phyloP scores from a whole-genome alignment of 345 rosid species.

The Linum tenue region DNA sequence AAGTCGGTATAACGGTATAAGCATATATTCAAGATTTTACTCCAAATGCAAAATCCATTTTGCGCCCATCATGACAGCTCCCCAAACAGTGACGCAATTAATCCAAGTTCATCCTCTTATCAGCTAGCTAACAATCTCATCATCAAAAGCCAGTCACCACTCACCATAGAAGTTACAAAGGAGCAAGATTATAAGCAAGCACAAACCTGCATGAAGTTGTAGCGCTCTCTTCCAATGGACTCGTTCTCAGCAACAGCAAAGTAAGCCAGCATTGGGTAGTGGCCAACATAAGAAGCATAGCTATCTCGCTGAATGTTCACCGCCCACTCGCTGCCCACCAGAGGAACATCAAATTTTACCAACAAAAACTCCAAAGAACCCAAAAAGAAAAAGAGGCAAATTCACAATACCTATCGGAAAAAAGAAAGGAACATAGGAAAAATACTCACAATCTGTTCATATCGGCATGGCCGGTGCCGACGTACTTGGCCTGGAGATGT shows the following conservation, averaged over 20 bases:
- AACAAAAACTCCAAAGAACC: background rate
- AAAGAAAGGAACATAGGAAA: too few relatives aligned
- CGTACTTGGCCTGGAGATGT: conserved; percentile 96
- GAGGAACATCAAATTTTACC: background rate
- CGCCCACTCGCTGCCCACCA: conserved; percentile 67
- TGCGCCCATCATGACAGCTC: too few relatives aligned
- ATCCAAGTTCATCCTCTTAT: too few relatives aligned
- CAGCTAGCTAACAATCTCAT: too few relatives aligned
- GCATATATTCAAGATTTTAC: too few relatives aligned
- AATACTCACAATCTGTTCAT: conserved; percentile 75
- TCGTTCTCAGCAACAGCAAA: conserved; percentile 90
- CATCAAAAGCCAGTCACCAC: too few relatives aligned
- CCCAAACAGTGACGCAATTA: too few relatives aligned
- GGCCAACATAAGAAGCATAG: conserved; percentile 82
- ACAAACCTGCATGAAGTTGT: conserved; percentile 85
- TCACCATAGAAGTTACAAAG: background rate
- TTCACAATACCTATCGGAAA: background rate
- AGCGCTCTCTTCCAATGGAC: conserved; percentile 83
- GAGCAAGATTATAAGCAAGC: background rate
- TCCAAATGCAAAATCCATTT: too few relatives aligned
- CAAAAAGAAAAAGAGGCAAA: background rate
- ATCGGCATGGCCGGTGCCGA: conserved; percentile 93
- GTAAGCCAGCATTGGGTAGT: conserved; percentile 68
- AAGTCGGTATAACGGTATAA: too few relatives aligned
- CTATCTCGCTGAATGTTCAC: conserved; percentile 91